Evolutionary conservation across 2,329 filamentous ascomycete genomes (phyloP), one percentile per base, ranked within the genome.

Genomic region (Teratosphaeria destructans): DNA sequence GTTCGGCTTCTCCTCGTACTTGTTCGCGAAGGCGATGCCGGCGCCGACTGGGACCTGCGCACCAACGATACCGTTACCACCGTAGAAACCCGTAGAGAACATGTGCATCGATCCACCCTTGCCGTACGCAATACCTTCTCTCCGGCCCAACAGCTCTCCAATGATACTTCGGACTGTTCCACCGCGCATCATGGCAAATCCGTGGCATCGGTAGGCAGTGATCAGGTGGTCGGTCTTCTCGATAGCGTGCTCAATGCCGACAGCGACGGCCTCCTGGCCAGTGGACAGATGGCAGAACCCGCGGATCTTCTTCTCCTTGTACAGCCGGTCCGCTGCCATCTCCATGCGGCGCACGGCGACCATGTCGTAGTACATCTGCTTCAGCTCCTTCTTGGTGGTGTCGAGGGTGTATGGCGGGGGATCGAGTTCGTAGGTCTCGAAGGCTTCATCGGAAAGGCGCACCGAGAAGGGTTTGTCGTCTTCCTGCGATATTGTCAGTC

Each of bases 231-330:
- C 94, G 68, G 87, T 79, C 78, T 90, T 91, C 71, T 85, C 89
- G 74, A 99, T 89, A 67, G 92, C 92, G 76, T 96, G 90, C 81
- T 99, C 94, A 72, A 99, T 97, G 75, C 94, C 94, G 69, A 92
- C 87, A 61, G 94, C 91, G 67, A 99, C 94, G 66, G 94, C 94
- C 83, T 99, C 94, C 80, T 99, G 94, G 64, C 94, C 94, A 61
- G 89, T 95, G 61, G 94, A 97, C 78, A 99, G 80, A 81, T 99
- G 94, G 81, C 94, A 99, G 88, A 99, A 99, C 80, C 94, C 94
- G 71, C 94, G 89, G 71, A 99, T 97, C 85, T 99, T 97, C 88
- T 99, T 99, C 83, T 97, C 94, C 83, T 99, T 99, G 89, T 99
- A 99, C 73, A 99, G 82, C 75, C 93, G 86, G 76, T 99, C 94